phyloP scores from a whole-genome alignment of 352 stramenopile genomes.

The Pythium coloratum region DNA sequence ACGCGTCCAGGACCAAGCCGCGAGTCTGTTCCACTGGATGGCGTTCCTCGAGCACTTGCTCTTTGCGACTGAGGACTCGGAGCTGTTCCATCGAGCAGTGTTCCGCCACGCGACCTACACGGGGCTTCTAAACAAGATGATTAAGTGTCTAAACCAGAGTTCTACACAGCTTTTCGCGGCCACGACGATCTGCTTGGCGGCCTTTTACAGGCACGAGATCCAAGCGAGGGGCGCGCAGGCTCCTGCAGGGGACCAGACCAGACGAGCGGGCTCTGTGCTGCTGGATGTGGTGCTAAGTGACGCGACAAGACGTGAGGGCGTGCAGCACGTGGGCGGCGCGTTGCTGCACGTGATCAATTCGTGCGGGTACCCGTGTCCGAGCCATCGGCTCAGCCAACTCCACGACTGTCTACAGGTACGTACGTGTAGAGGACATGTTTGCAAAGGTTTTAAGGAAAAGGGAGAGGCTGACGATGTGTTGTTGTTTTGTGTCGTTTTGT shows the following conservation, averaged over 20 bases:
- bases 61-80: constrained; percentile 27
- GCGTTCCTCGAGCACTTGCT: constrained; percentile 61
- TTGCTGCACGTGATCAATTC: constrained; percentile 82
- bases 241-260: neutral
- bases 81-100: constrained; percentile 37
- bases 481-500: neutral
- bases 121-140: constrained; percentile 62
- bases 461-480: neutral
- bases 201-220: constrained; percentile 58
- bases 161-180: constrained; percentile 70
- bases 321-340: constrained; percentile 61
- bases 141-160: constrained; percentile 49
- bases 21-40: constrained; percentile 61
- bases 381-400: constrained; percentile 38
- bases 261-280: constrained; percentile 31
- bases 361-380: constrained; percentile 65
- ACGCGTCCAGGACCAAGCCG: constrained; percentile 36
- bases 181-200: constrained; percentile 53
- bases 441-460: neutral
- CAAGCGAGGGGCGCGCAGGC: constrained; percentile 11
- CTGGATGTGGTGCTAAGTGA: constrained; percentile 51
- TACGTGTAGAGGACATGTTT: no score
- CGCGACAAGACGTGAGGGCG: constrained; percentile 39
- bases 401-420: constrained; percentile 54
- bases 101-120: constrained; percentile 58